Base-by-base conservation (phyloP, 768 basidiomycete species). In the Podaxis mareebaensis region DNA sequence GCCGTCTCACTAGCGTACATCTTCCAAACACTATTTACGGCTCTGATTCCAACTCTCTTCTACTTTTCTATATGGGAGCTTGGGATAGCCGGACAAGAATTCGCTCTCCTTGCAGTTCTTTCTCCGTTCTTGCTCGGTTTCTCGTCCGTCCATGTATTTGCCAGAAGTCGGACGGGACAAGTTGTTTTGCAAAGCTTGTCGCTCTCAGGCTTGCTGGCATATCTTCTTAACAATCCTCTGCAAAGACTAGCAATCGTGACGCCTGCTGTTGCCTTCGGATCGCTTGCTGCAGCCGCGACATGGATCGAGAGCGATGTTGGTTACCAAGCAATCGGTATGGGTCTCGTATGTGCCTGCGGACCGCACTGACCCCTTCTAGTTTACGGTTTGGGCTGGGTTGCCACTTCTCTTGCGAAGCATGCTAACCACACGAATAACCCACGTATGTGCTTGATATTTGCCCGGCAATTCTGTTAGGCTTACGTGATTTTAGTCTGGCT, bases 21-120 rank as follows among this genome's bases (percentile, higher is more conserved):
- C 17, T 92, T 89, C 73, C 93, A 91, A 91, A 91, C 93, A 1
- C 81, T 92, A 53, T 86, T 91, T 72, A 95, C 94, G 1, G 82
- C 86, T 3, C 84, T 95, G 20, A 83, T 89, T 5, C 88, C 90
- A 1, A 87, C 91, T 3, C 79, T 96, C 3, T 96, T 96, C 78
- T 96, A 95, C 75, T 96, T 93, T 77, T 94, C 92, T 26, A 86
- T 96, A 20, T 95, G 94, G 94, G 84, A 93, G 70, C 86, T 95
- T 17, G 92, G 90, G 28, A 81, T 96, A 33, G 86, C 91, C 11
- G 95, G 95, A 4, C 85, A 89, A 39, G 95, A 96, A 71, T 79
- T 92, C 15, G 84, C 93, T 0, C 75, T 93, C 3, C 77, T 95
- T 8, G 82, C 84, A 7, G 85, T 86, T 7, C 81, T 96, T 28